Evolutionary conservation across 1,139 yeast genomes (phyloP).

Genomic region (Lodderomyces theae): DNA sequence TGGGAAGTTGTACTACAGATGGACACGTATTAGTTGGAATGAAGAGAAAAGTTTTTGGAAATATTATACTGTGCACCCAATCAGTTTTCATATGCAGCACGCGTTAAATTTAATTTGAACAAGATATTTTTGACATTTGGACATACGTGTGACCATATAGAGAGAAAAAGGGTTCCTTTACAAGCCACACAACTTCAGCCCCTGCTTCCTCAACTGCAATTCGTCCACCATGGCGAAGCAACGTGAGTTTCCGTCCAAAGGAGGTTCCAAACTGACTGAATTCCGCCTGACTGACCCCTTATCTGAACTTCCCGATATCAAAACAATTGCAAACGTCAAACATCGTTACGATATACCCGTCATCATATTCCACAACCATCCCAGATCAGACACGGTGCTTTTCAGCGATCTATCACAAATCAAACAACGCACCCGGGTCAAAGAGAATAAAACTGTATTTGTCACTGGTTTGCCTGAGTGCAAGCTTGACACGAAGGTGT

Average conservation of each 20-base stretch:
- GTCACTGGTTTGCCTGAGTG: not conserved
- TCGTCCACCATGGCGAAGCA: not conserved
- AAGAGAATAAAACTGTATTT: constrained; percentile 2
- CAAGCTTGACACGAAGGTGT: not conserved
- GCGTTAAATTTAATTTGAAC: not conserved
- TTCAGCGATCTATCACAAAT: constrained; percentile 9
- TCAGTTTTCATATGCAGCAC: not conserved
- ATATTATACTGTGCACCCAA: too few relatives aligned
- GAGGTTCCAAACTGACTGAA: not conserved
- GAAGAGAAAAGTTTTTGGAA: too few relatives aligned
- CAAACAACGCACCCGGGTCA: not conserved
- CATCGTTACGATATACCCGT: constrained; percentile 10
- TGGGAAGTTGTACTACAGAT: too few relatives aligned
- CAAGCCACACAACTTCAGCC: too few relatives aligned
- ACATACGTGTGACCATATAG: too few relatives aligned
- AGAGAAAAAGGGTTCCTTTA: too few relatives aligned
- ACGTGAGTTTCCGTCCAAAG: not conserved
- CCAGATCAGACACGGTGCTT: constrained; percentile 3
- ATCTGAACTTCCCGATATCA: constrained; percentile 3
- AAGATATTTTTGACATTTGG: too few relatives aligned
- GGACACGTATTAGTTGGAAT: too few relatives aligned
- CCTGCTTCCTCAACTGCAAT: too few relatives aligned
- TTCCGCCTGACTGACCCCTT: constrained; percentile 1
- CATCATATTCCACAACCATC: constrained; percentile 4
- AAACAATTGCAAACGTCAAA: not conserved